Conservation (phyloP, 257 asterid genomes). For the Solanum rostratum region DNA sequence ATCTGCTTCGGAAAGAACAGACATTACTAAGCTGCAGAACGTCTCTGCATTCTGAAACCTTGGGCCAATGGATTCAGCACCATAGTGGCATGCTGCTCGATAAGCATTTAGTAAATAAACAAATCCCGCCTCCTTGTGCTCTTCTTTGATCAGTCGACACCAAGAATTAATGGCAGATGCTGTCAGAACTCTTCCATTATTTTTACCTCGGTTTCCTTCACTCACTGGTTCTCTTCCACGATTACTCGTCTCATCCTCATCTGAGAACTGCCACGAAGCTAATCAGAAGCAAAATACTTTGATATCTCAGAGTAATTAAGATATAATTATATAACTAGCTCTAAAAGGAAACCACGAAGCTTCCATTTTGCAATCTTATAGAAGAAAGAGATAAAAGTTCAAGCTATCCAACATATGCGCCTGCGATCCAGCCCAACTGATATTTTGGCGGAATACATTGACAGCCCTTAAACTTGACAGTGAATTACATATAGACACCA, state of each 20-base stretch:
- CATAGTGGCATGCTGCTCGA: constrained; percentile 88
- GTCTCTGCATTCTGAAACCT: constrained; percentile 52
- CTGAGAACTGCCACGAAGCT: constrained; percentile 41
- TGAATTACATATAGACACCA: background rate
- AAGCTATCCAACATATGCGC: background rate
- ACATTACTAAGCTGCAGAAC: constrained; percentile 48
- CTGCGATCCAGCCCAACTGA: background rate
- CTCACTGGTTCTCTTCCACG: constrained; percentile 21
- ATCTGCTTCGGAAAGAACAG: constrained; percentile 62
- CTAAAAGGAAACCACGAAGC: background rate
- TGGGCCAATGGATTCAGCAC: constrained; percentile 53
- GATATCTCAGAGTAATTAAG: background rate
- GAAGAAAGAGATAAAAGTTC: background rate
- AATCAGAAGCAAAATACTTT: background rate
- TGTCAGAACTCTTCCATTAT: constrained; percentile 37
- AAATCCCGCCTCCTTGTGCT: constrained; percentile 39
- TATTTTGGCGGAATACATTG: background rate
- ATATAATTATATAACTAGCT: background rate
- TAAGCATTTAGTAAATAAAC: constrained; percentile 72
- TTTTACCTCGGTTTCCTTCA: constrained; percentile 27
- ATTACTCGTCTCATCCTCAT: constrained; percentile 57
- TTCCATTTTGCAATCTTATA: background rate
- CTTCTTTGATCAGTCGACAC: constrained; percentile 51
- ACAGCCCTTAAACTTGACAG: background rate
- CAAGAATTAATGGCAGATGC: constrained; percentile 36